Base-by-base conservation (phyloP, 2,329 filamentous ascomycete species). In the Ophiostoma ulmi region DNA sequence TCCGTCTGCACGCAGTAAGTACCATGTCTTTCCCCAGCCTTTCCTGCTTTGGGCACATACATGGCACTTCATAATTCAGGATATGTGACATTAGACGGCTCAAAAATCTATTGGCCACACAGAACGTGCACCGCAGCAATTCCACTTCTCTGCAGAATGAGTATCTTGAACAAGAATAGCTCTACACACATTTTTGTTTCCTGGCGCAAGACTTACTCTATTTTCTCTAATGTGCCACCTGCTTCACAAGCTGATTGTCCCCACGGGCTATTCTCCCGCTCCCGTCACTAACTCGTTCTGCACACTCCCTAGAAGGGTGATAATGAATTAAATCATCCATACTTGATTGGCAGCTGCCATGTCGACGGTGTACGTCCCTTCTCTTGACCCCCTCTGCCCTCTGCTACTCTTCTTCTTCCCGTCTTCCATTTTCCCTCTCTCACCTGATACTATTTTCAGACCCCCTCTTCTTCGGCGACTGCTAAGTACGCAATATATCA, bases 311-410 rank as follows among this genome's bases (percentile, higher is more conserved):
- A 7, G n/a, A 58, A 13, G 52, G 22, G 52, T 35, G 58, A 63
- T 48, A 20, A 48, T 48, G 44, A 48, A 48, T 48, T n/a, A 48
- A 35, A 63, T 63, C 58, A 35, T 20, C 3, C 26, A 17, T 31
- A 35, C 58, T 58, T 63, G 58, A 35, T 63, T 63, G 58, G 58
- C 55, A 63, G 58, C 58, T 7, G 26, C 22, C 8, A 35, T 63
- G 26, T 35, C 26, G 26, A 63, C 8, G 22, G 58, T 26, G 22
- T 63, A 3, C 10, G 26, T 11, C 26, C 58, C 58, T 35, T 35
- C 58, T 13, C 17, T 2, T 63, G 44, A 26, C 6, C 26, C 26
- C 55, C 26, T 61, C 58, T 17, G 26, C n/a, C 13, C 26, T 22
- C 11, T 58, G n/a, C 11, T 35, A 17, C 58, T 22, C 17, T 17